Evolutionary conservation across 129 eudicot genomes (phyloP).

Genomic region (Lonicera japonica): DNA sequence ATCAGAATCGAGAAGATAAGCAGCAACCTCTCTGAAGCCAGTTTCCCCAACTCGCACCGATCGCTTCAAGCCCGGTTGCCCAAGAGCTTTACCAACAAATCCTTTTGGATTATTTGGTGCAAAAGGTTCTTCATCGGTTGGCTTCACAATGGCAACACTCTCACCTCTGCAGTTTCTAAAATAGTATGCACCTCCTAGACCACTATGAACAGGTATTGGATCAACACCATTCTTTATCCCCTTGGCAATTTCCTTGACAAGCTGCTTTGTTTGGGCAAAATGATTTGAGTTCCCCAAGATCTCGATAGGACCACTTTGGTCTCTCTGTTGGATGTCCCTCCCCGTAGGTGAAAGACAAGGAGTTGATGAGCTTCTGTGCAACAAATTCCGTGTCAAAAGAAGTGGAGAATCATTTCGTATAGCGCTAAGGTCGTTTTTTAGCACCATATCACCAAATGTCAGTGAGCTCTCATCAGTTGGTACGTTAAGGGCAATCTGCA

Average conservation of each 20-base stretch:
- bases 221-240: constrained; percentile 71
- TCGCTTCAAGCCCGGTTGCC: constrained; percentile 57
- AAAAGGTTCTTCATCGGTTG: constrained; percentile 69
- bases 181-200: constrained; percentile 62
- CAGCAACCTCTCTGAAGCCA: constrained; percentile 63
- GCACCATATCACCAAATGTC: constrained; percentile 84
- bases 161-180: constrained; percentile 49
- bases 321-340: constrained; percentile 59
- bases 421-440: constrained; percentile 81
- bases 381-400: constrained; percentile 49
- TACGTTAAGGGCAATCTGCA: constrained; percentile 72
- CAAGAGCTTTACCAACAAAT: constrained; percentile 59
- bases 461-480: constrained; percentile 77
- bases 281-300: constrained; percentile 48
- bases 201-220: constrained; percentile 64
- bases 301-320: constrained; percentile 73
- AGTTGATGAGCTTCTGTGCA: constrained; percentile 85
- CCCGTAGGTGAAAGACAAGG: constrained; percentile 92
- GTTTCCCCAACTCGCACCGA: constrained; percentile 66
- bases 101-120: constrained; percentile 71
- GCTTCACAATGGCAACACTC: constrained; percentile 64
- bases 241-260: constrained; percentile 58
- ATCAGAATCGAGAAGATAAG: constrained; percentile 50
- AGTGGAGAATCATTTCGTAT: constrained; percentile 78
- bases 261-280: constrained; percentile 43